Evolutionary conservation across 352 stramenopile species (phyloP), one percentile per base, ranked within the genome.

Genomic region (Pythium scleroteichum): DNA sequence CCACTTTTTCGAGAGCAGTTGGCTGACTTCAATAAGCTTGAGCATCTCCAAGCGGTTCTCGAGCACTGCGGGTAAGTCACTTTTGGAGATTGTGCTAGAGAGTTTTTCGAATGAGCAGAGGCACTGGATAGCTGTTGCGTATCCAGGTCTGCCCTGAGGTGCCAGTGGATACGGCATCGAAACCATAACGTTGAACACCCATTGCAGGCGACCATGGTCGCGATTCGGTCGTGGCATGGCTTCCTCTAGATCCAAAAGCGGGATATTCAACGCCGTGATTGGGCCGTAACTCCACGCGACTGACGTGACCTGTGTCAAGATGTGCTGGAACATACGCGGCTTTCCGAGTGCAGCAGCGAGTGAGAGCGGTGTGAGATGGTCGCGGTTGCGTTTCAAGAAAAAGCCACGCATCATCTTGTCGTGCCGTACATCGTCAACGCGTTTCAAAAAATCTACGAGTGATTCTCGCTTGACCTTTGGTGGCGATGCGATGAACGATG

Each of bases 1-100:
- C 79, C 75, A 88, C 29, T 88, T 88, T 45, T 85, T 87, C 33
- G 70, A 53, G 16, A 88, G 53, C 20, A 86, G 47, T 40, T 77
- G 66, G 53, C 79, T 70, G 9, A 88, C 75, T 45, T 86, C 71
- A 3, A 77, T 59, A 14, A 82, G 64, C 45, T 80, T 77, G 16
- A 88, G 75, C 62, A 87, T 81, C 59, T 85, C 73, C 1, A 87
- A 60, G 4, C 79, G 75, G 16, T 69, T 71, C 10, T 72, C 53
- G 20, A 85, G 57, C 7, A 82, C 51, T 6, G 55, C 35, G 29
- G 76, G 48, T 42, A 70, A 64, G 16, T 62, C 54, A 4, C 59
- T 60, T 8, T 69, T 65, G 0, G 66, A 59, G 2, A 87, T 67
- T 4, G 70, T 77, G 33, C 61, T 68, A 4, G 75, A 84, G 24